Conservation (phyloP, 2,329 filamentous ascomycete genomes). For the Curvularia hawaiiensis region DNA sequence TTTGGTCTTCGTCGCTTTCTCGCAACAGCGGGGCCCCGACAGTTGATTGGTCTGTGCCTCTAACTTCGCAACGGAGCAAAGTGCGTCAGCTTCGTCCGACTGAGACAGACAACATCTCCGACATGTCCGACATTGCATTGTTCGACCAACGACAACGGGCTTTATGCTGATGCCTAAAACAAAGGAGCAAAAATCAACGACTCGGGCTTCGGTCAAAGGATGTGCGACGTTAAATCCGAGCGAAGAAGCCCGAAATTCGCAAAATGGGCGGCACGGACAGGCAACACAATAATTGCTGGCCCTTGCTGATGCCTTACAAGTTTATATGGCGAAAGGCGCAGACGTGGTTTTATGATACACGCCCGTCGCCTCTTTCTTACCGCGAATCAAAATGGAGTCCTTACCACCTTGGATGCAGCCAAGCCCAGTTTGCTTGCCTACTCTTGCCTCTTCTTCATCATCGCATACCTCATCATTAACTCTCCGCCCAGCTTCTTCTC, state of each 20-base stretch:
- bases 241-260: constrained; percentile 3
- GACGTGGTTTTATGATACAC: not conserved
- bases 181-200: not conserved
- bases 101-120: not conserved
- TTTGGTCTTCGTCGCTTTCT: not conserved
- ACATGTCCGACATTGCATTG: not conserved
- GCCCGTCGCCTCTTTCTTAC: not conserved
- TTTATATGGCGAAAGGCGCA: not conserved
- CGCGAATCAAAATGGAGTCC: not conserved
- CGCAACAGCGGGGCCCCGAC: not conserved
- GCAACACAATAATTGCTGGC: constrained; percentile 1
- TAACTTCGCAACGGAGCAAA: not conserved
- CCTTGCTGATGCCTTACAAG: not conserved
- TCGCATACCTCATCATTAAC: not conserved
- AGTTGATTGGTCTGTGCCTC: not conserved
- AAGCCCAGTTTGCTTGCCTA: not conserved
- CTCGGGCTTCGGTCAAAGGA: not conserved
- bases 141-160: too few relatives aligned
- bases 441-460: not conserved
- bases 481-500: not conserved
- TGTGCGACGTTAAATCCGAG: constrained; percentile 4
- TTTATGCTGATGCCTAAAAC: constrained; percentile 10
- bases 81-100: constrained; percentile 1
- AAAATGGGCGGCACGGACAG: not conserved
- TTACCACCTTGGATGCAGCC: constrained; percentile 14